Percentiles rank a stretch among this genome's conserved stretches.
These are phyloP conservation scores for Choiromyces venosus DNA, from an alignment of 495 filamentous ascomycete species.

Conservation along the genomic window DNA sequence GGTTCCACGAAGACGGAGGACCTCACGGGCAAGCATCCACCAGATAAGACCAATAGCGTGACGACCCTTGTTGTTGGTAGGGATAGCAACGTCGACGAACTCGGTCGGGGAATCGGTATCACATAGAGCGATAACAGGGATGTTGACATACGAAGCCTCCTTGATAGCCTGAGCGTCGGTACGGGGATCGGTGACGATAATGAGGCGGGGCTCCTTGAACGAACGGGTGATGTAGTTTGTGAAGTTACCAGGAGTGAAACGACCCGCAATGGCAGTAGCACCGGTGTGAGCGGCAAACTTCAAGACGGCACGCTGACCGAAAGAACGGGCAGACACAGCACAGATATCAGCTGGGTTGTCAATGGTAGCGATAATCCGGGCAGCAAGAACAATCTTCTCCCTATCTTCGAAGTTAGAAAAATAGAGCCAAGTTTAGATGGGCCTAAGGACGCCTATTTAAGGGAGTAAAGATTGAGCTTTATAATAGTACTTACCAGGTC, in stretches of 20 bases:
- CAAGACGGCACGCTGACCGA: conserved; percentile 97
- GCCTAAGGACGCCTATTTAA: not conserved
- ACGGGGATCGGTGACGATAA: conserved; percentile 98
- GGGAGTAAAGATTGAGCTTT: conserved; percentile 6
- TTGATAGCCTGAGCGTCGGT: conserved; percentile 99
- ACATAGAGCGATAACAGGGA: conserved; percentile 97
- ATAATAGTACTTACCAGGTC: conserved; percentile 72
- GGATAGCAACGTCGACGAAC: conserved; percentile 98
- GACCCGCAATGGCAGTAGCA: conserved; percentile 94
- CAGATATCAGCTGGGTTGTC: conserved; percentile 99
- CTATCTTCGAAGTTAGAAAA: conserved; percentile 48
- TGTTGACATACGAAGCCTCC: conserved; percentile 99
- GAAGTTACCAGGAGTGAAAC: conserved; percentile 99
- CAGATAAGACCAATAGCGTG: conserved; percentile 97
- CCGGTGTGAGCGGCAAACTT: conserved; percentile 98
- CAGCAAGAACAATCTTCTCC: conserved; percentile 98
- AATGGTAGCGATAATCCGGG: conserved; percentile 95
- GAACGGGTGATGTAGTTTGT: conserved; percentile 99
- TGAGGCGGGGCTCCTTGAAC: conserved; percentile 99
- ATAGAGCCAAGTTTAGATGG: conserved; percentile 34
- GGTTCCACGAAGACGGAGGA: conserved; percentile 94
- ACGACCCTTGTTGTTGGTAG: conserved; percentile 99
- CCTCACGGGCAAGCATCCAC: conserved; percentile 99
- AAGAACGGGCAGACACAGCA: conserved; percentile 98
- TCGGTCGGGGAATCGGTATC: conserved; percentile 99